Base-by-base conservation (phyloP, 352 stramenopile genomes). In the Phytophthora colocasiae region DNA sequence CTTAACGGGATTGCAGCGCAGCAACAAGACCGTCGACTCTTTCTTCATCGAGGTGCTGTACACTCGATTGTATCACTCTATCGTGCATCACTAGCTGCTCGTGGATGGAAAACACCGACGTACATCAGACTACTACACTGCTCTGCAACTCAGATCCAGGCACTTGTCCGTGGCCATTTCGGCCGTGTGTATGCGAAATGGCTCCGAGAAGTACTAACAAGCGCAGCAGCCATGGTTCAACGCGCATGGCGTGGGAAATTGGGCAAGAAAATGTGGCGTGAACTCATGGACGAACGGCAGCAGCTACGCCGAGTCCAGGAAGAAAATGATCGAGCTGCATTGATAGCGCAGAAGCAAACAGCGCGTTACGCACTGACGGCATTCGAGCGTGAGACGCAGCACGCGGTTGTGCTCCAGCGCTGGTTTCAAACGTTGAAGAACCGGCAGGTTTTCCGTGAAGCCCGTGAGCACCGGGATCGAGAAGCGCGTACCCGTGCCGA, bases 31-130 rank as follows among this genome's bases (percentile, higher is more conserved):
- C 71, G 46, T 53, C 45, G 54, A 27, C 54, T 77, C 12, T 77
- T 93, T 41, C 74, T 92, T 1, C 83, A 92, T 44, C 71, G 78
- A 45, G 86, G 86, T 19, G 86, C 86, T 1, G 63, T 71, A 12
- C 71, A 86, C 49, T 64, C 75, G 14, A 56, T 95, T 26, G 77
- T 81, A 11, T 45, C 36, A 6, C 61, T 75, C 15, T 95, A 92
- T 49, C 75, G 81, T 3, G 45, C 60, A 24, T 85, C 81, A 0
- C 50, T 95, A 34, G 39, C 32, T 19, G 40, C 61, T 5, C 82
- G 84, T n/a, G 82, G 84, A 4, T 95, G 86, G 84, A 71, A 75
- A 51, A 65, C 81, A 11, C 81, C 86, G 19, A 81, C 79, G 8
- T 73, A 66, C n/a, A 52, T 90, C n/a, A 62, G 56, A 3, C 63